These are phyloP conservation scores for Globisporangium cederbergense DNA, from an alignment of 352 stramenopile genomes.

Conservation along the genomic window DNA sequence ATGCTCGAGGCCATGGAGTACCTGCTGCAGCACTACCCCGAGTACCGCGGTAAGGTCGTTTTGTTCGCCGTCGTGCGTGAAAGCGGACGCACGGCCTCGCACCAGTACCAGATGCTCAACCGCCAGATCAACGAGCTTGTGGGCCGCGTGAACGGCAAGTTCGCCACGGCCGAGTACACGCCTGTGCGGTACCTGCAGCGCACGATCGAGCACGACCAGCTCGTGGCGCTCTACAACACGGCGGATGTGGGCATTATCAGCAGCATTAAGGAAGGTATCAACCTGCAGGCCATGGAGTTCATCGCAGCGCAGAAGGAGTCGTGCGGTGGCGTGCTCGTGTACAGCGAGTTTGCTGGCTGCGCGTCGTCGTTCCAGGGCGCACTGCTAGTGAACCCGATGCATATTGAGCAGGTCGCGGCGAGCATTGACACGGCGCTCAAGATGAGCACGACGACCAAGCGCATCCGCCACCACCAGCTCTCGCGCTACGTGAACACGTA, in stretches of 20 bases:
- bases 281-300: conserved; percentile 90
- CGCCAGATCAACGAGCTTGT: conserved; percentile 90
- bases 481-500: conserved; percentile 89
- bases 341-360: conserved; percentile 91
- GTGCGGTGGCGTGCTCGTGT: conserved; percentile 85
- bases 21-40: conserved; percentile 83
- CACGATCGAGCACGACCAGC: conserved; percentile 81
- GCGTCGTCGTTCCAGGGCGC: conserved; percentile 87
- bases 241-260: conserved; percentile 88
- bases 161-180: conserved; percentile 85
- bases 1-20: conserved; percentile 90
- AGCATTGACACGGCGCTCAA: conserved; percentile 80
- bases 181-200: conserved; percentile 88
- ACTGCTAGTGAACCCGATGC: conserved; percentile 86
- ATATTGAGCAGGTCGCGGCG: conserved; percentile 85
- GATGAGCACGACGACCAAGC: conserved; percentile 86
- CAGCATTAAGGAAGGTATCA: conserved; percentile 90
- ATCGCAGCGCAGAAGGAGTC: conserved; percentile 81
- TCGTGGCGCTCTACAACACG: conserved; percentile 87
- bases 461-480: conserved; percentile 82
- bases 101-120: conserved; percentile 80
- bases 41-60: conserved; percentile 92
- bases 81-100: conserved; percentile 51
- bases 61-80: conserved; percentile 92
- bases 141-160: conserved; percentile 83